These are phyloP conservation scores for Ceratocystis destructans DNA, from an alignment of 2,329 filamentous ascomycete species.

Conservation along the genomic window DNA sequence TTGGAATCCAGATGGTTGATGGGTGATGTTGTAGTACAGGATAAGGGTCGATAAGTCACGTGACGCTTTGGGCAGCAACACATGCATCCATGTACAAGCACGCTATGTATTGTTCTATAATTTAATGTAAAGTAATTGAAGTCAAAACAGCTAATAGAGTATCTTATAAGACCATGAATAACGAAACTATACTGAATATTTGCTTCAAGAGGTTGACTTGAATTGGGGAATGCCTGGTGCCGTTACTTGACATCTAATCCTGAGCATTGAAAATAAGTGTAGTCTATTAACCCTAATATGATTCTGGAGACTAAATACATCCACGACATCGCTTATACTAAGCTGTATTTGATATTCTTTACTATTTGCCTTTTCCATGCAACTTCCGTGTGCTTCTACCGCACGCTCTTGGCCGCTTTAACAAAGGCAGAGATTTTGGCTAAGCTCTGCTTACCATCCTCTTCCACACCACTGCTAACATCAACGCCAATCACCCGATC, in stretches of 20 bases:
- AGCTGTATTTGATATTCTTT: neutral
- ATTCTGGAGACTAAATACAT: neutral
- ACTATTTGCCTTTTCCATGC: neutral
- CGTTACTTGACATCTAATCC: neutral
- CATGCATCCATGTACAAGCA: no score
- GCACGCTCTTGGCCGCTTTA: constrained; percentile 51
- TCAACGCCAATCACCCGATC: constrained; percentile 68
- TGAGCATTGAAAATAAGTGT: neutral
- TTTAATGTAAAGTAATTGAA: no score
- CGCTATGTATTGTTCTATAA: no score
- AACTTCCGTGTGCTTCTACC: constrained; percentile 25
- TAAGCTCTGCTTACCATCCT: constrained; percentile 63
- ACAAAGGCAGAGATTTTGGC: constrained; percentile 73
- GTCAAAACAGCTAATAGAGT: no score
- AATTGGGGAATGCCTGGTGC: no score
- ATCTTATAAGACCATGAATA: no score
- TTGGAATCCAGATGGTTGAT: neutral
- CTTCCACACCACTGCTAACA: constrained; percentile 88
- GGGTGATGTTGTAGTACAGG: neutral
- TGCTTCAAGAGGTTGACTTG: no score
- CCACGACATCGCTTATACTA: neutral
- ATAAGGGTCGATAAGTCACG: neutral
- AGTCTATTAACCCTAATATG: neutral
- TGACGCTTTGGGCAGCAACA: neutral
- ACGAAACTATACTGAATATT: no score